A percentile compares a stretch with the other conserved stretches of the same genome.
Evolutionary conservation across 169 alveolate species (phyloP).

Genomic region (Eimeria sp.): DNA sequence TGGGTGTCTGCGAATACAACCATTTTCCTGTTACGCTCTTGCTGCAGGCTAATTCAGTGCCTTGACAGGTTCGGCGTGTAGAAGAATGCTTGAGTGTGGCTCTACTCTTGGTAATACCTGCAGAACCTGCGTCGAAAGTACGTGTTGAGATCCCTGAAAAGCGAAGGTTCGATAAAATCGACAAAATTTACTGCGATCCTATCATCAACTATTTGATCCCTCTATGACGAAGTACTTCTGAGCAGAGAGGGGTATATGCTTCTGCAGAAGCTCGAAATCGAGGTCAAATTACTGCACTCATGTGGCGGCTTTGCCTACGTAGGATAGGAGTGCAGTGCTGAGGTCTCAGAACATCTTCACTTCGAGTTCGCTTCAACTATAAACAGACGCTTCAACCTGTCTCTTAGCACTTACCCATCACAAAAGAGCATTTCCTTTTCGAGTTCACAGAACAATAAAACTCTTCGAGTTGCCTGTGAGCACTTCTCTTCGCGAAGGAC

Average conservation of each 20-base stretch:
- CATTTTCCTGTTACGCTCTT: neutral
- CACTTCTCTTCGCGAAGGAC: too few relatives aligned
- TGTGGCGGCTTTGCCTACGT: neutral
- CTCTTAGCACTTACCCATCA: neutral
- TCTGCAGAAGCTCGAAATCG: neutral
- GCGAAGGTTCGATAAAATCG: neutral
- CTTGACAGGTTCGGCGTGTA: neutral
- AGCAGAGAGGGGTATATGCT: neutral
- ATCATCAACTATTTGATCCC: neutral
- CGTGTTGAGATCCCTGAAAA: neutral
- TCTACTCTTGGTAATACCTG: neutral
- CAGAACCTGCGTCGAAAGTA: neutral
- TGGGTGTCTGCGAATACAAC: neutral
- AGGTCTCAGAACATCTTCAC: neutral
- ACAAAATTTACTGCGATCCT: neutral
- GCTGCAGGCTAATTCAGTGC: neutral
- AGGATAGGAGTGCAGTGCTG: neutral
- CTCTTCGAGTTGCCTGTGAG: too few relatives aligned
- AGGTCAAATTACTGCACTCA: neutral
- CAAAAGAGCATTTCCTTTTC: too few relatives aligned
- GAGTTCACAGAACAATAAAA: too few relatives aligned
- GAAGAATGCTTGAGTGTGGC: neutral
- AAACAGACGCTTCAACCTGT: neutral
- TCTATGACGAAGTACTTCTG: neutral
- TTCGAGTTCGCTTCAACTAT: neutral